phyloP scores from a whole-genome alignment of 1,284 basidiomycete genomes.

The Cutaneotrichosporon arboriforme region DNA sequence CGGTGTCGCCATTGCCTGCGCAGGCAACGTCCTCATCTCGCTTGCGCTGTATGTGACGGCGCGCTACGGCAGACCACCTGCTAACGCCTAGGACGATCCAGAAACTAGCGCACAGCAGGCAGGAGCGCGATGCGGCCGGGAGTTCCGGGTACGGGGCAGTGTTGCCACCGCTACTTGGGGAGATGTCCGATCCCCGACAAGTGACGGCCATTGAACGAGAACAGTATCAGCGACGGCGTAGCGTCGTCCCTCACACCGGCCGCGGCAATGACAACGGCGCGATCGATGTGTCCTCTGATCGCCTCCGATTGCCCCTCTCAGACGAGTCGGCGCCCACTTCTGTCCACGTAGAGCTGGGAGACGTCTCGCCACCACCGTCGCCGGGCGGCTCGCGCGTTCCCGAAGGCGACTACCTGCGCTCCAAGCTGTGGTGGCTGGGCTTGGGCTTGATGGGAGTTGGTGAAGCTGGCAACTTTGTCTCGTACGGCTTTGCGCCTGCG shows the following conservation, averaged over 20 bases:
- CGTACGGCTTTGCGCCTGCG: constrained; percentile 83
- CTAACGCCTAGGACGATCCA: constrained; percentile 59
- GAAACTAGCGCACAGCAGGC: constrained; percentile 78
- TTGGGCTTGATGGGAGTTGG: constrained; percentile 85
- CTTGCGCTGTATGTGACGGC: constrained; percentile 61
- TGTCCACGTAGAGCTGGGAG: not conserved
- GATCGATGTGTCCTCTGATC: too few species aligned
- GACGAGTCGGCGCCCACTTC: not conserved
- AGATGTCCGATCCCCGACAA: too few species aligned
- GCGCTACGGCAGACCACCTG: not conserved
- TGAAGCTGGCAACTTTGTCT: constrained; percentile 85
- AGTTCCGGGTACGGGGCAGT: not conserved
- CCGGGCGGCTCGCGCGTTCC: constrained; percentile 1
- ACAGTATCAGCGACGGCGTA: too few species aligned
- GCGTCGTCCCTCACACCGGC: too few species aligned
- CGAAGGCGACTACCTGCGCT: constrained; percentile 64
- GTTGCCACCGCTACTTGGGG: too few species aligned
- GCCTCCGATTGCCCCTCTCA: too few species aligned
- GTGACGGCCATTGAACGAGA: too few species aligned
- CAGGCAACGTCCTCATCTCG: constrained; percentile 82
- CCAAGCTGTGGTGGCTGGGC: constrained; percentile 88
- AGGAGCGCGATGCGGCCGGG: constrained; percentile 49
- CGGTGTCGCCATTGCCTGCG: constrained; percentile 76
- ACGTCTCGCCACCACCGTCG: not conserved
- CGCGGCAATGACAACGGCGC: too few species aligned